These are phyloP conservation scores for Paraphoma chrysanthemicola DNA, from an alignment of 2,329 filamentous ascomycete species.

Conservation along the genomic window DNA sequence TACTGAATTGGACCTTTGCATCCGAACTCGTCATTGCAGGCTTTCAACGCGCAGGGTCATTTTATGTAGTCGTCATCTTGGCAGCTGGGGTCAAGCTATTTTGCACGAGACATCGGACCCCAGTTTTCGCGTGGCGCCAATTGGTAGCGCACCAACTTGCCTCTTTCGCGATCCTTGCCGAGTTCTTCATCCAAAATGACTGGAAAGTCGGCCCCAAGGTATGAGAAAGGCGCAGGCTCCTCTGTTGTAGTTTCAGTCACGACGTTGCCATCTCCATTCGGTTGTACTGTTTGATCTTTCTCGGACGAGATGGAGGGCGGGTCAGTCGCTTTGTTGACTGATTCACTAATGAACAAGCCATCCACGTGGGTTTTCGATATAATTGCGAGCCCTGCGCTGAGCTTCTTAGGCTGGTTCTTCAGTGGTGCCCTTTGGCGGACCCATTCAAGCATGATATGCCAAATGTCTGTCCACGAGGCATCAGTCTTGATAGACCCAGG, in stretches of 20 bases:
- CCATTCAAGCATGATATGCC: slow-evolving; percentile 95
- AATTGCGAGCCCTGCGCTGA: slow-evolving; percentile 75
- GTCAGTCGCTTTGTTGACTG: slow-evolving; percentile 5
- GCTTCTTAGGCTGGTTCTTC: slow-evolving; percentile 73
- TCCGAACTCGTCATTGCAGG: not conserved
- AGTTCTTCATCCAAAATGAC: slow-evolving; percentile 82
- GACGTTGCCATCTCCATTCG: slow-evolving; percentile 6
- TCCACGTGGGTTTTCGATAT: slow-evolving; percentile 27
- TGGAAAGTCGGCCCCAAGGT: slow-evolving; percentile 53
- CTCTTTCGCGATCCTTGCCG: slow-evolving; percentile 70
- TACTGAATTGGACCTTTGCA: too few relatives aligned
- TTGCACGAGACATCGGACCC: slow-evolving; percentile 76
- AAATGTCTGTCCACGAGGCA: slow-evolving; percentile 87
- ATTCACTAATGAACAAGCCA: slow-evolving; percentile 9
- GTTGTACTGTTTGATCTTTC: slow-evolving; percentile 8
- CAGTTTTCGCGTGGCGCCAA: slow-evolving; percentile 90
- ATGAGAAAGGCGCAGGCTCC: slow-evolving; percentile 21
- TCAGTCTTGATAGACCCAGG: slow-evolving; percentile 92
- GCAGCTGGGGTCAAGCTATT: slow-evolving; percentile 26
- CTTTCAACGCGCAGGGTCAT: not conserved
- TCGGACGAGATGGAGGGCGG: not conserved
- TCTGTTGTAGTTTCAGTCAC: slow-evolving; percentile 3
- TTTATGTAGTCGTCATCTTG: not conserved
- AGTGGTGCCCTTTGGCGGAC: slow-evolving; percentile 79
- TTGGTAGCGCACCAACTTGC: slow-evolving; percentile 84